Percentiles rank a stretch among this genome's conserved stretches.
These are phyloP conservation scores for Biscogniauxia mediterranea DNA, from an alignment of 2,329 filamentous ascomycete species.

Conservation along the genomic window DNA sequence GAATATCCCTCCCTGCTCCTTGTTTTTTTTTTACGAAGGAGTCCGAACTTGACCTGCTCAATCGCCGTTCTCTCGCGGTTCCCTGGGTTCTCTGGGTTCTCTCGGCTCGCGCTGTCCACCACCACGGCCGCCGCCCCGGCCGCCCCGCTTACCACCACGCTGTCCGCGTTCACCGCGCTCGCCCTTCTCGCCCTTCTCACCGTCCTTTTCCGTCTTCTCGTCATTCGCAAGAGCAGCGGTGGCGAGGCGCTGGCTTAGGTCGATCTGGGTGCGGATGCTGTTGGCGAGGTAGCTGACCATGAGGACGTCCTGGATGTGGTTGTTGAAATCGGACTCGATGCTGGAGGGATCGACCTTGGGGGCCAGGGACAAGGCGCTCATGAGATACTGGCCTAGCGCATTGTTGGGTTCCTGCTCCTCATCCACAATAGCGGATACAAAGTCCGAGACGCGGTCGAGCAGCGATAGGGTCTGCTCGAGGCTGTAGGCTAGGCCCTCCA, in stretches of 20 bases:
- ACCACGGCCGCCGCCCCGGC: slow-evolving; percentile 50
- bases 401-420: slow-evolving; percentile 89
- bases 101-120: slow-evolving; percentile 46
- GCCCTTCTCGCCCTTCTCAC: slow-evolving; percentile 41
- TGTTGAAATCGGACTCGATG: slow-evolving; percentile 98
- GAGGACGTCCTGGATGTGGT: slow-evolving; percentile 98
- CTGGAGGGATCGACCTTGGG: slow-evolving; percentile 90
- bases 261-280: slow-evolving; percentile 98
- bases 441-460: slow-evolving; percentile 86
- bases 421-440: slow-evolving; percentile 90
- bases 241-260: slow-evolving; percentile 91
- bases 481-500: slow-evolving; percentile 82
- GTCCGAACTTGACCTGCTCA: slow-evolving; percentile 8
- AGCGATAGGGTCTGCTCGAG: slow-evolving; percentile 86
- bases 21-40: neutral
- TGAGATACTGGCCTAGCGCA: slow-evolving; percentile 88
- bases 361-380: slow-evolving; percentile 88
- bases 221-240: slow-evolving; percentile 62
- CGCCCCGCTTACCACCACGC: slow-evolving; percentile 43
- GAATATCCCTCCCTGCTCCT: neutral
- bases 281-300: slow-evolving; percentile 98
- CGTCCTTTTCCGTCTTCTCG: slow-evolving; percentile 43
- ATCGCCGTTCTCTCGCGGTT: slow-evolving; percentile 26
- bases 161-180: slow-evolving; percentile 46
- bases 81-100: slow-evolving; percentile 48